phyloP scores from a whole-genome alignment of 1,284 basidiomycete genomes.

The Puccinia coronata region DNA sequence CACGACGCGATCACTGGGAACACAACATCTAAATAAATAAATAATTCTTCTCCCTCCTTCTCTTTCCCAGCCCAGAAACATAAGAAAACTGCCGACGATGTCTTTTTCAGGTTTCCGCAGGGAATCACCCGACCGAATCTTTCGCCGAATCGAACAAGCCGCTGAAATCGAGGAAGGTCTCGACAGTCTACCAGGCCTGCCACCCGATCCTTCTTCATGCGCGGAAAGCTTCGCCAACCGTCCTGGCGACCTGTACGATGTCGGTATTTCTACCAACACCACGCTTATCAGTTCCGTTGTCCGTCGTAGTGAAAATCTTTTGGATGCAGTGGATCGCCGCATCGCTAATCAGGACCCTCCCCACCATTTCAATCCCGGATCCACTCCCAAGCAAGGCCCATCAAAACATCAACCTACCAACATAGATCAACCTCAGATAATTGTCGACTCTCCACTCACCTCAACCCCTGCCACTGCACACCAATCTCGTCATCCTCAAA shows the following conservation, averaged over 20 bases:
- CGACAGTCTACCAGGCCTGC: slow-evolving; percentile 28
- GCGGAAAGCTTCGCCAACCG: not conserved
- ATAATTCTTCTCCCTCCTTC: too few species aligned
- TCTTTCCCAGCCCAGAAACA: not conserved
- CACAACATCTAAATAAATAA: too few species aligned
- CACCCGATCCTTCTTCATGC: slow-evolving; percentile 10
- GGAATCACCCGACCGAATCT: not conserved
- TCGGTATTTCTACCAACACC: slow-evolving; percentile 24
- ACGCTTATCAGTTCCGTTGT: slow-evolving; percentile 9
- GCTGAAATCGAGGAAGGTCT: slow-evolving; percentile 22
- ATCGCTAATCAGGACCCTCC: too few species aligned
- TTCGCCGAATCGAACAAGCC: not conserved
- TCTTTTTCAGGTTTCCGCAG: not conserved
- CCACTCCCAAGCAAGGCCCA: not conserved
- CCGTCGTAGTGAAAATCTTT: not conserved
- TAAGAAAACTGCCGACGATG: not conserved
- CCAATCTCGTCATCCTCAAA: not conserved
- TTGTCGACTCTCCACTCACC: slow-evolving; percentile 37
- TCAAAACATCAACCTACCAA: slow-evolving; percentile 22
- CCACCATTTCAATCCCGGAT: not conserved
- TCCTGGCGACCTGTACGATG: slow-evolving; percentile 37
- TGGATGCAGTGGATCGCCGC: not conserved
- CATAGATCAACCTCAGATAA: not conserved
- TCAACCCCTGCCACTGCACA: slow-evolving; percentile 40
- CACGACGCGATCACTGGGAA: too few species aligned